Conservation (phyloP, 2,329 filamentous ascomycete genomes). For the Talaromyces funiculosus region DNA sequence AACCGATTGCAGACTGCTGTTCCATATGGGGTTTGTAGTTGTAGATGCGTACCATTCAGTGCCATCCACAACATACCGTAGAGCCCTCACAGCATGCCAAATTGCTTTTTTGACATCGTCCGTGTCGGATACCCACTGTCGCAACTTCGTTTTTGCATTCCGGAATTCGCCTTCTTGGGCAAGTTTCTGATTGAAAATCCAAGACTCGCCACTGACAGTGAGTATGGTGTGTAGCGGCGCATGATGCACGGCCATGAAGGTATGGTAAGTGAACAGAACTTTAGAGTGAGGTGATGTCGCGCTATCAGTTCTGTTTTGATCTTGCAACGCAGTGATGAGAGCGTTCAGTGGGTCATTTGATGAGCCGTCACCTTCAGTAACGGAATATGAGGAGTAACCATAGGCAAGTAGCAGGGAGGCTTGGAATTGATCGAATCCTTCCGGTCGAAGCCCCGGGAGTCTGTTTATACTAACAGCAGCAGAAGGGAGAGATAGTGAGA, state of each 20-base stretch:
- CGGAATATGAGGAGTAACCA: slow-evolving; percentile 13
- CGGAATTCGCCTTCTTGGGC: slow-evolving; percentile 28
- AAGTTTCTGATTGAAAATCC: slow-evolving; percentile 32
- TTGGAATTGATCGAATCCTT: slow-evolving; percentile 21
- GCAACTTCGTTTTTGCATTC: slow-evolving; percentile 24
- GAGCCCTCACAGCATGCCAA: slow-evolving; percentile 28
- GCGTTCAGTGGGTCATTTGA: slow-evolving; percentile 8
- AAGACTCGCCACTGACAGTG: slow-evolving; percentile 32
- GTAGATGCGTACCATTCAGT: not conserved
- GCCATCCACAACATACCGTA: slow-evolving; percentile 16
- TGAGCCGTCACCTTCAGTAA: slow-evolving; percentile 11
- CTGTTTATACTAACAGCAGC: slow-evolving; percentile 15
- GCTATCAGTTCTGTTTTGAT: not conserved
- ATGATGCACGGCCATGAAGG: slow-evolving; percentile 25
- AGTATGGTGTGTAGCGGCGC: slow-evolving; percentile 28
- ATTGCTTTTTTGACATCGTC: slow-evolving; percentile 24
- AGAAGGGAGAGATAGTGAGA: slow-evolving; percentile 16
- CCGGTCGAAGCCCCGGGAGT: slow-evolving; percentile 1
- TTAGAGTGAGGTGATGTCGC: slow-evolving; percentile 11
- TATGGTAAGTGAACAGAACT: slow-evolving; percentile 26
- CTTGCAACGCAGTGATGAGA: slow-evolving; percentile 14
- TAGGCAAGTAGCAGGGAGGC: slow-evolving; percentile 21
- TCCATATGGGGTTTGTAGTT: not conserved
- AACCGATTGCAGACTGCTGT: not conserved
- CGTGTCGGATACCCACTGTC: slow-evolving; percentile 25